Evolutionary conservation across 108 stramenopile species (phyloP), one percentile per base, ranked within the genome.

Genomic region (Mediolabrus comicus): DNA sequence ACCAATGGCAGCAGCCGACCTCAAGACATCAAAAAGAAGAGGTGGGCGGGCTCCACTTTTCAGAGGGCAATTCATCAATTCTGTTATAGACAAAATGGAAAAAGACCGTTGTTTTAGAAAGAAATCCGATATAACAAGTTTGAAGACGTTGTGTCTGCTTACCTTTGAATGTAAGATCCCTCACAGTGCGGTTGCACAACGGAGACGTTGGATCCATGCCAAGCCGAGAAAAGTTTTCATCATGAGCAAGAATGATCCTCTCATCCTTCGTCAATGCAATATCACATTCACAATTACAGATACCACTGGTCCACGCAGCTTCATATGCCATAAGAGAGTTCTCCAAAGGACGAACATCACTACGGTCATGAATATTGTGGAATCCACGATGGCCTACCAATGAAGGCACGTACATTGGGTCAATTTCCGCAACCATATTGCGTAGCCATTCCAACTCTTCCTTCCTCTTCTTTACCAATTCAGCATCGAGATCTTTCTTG

Each of bases 401-500:
- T 30, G 53, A 61, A 2, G 80, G 70, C 38, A 81, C 72, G 24
- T 74, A 72, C 4, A 71, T 57, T 14, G 79, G 79, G 53, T 76
- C 75, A 43, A 81, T 76, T 24, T 59, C 19, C 13, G 51, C 59
- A 4, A 87, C 75, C 62, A 86, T 72, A 11, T 33, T 52, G 43
- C 69, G 58, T 9, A 91, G 57, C 89, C 89, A 91, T 14, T 69
- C 52, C 29, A 87, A 25, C 69, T 91, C 89, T 22, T 81, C 67
- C 57, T 75, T 83, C 29, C 87, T 58, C 24, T 34, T 58, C 24
- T 55, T 67, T 9, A 83, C 77, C 22, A 75, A 41, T 26, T 61
- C 64, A 13, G 56, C 79, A 58, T 79, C 72, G 3, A 30, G n/a
- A 24, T 67, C 73, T 43, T 80, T 60, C 22, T 52, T 77, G 56